Conservation (phyloP, 2,329 filamentous ascomycete species). For the Colletotrichum scovillei region DNA sequence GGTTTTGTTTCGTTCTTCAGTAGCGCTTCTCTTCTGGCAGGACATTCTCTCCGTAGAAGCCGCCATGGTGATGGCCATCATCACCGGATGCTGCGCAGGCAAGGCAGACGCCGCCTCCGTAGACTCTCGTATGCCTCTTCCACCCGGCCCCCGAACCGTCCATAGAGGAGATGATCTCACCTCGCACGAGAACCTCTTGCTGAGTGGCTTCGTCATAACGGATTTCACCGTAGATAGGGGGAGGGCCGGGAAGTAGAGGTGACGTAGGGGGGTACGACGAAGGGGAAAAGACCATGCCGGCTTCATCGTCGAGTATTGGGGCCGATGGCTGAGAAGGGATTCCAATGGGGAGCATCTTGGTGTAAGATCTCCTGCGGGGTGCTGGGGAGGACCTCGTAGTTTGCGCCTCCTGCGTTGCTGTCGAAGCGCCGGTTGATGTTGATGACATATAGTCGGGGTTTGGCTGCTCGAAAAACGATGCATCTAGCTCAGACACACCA, state of each 20-base stretch:
- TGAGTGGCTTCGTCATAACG: slow-evolving; percentile 42
- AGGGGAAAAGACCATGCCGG: slow-evolving; percentile 51
- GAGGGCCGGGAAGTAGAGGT: slow-evolving; percentile 60
- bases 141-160: slow-evolving; percentile 62
- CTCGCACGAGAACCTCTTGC: slow-evolving; percentile 56
- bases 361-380: slow-evolving; percentile 56
- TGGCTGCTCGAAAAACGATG: slow-evolving; percentile 59
- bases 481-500: slow-evolving; percentile 48
- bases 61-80: slow-evolving; percentile 54
- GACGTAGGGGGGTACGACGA: slow-evolving; percentile 63
- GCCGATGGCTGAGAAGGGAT: slow-evolving; percentile 40
- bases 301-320: slow-evolving; percentile 33
- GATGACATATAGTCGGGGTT: slow-evolving; percentile 61
- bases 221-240: slow-evolving; percentile 46
- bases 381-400: slow-evolving; percentile 43
- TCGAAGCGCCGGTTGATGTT: slow-evolving; percentile 41
- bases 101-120: slow-evolving; percentile 67
- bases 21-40: slow-evolving; percentile 63
- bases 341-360: slow-evolving; percentile 52
- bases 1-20: neutral
- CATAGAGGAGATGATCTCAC: slow-evolving; percentile 61
- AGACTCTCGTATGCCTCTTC: slow-evolving; percentile 69
- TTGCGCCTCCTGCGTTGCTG: slow-evolving; percentile 38
- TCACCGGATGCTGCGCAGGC: slow-evolving; percentile 63
- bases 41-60: slow-evolving; percentile 67